These are phyloP conservation scores for Trichophyton verrucosum DNA, from an alignment of 2,329 filamentous ascomycete species.

Conservation along the genomic window DNA sequence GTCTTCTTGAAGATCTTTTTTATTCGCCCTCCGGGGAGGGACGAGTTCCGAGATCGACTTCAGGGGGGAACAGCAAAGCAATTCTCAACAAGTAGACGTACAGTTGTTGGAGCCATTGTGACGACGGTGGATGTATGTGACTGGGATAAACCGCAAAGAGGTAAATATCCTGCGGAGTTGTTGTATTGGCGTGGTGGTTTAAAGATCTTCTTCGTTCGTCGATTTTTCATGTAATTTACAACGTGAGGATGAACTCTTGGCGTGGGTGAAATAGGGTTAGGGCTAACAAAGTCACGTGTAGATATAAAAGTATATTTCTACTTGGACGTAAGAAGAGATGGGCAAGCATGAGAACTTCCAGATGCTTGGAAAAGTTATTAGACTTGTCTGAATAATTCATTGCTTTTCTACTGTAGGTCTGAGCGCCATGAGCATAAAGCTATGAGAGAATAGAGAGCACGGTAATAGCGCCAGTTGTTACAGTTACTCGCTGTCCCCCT, in stretches of 20 bases:
- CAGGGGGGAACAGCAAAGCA: conserved; percentile 85
- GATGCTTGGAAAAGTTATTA: no score
- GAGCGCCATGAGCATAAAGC: no score
- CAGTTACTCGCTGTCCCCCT: background rate
- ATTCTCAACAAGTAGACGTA: conserved; percentile 56
- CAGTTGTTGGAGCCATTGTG: conserved; percentile 76
- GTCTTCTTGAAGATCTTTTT: conserved; percentile 4
- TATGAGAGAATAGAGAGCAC: no score
- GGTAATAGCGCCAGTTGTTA: background rate
- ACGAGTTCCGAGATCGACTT: conserved; percentile 16
- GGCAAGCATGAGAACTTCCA: background rate
- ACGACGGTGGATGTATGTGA: conserved; percentile 20
- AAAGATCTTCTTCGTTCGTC: background rate
- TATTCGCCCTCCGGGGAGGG: conserved; percentile 2
- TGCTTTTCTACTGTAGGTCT: no score
- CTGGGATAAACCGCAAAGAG: conserved; percentile 56
- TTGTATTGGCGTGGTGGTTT: background rate
- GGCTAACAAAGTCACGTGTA: background rate
- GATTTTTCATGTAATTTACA: background rate
- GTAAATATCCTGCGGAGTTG: conserved; percentile 68
- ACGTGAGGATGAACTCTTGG: conserved; percentile 4
- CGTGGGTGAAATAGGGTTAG: conserved; percentile 6
- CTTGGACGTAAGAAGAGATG: background rate
- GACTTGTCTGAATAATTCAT: no score
- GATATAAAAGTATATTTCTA: background rate